phyloP scores from a whole-genome alignment of 2,329 filamentous ascomycete genomes.

The Pseudopithomyces maydicus region DNA sequence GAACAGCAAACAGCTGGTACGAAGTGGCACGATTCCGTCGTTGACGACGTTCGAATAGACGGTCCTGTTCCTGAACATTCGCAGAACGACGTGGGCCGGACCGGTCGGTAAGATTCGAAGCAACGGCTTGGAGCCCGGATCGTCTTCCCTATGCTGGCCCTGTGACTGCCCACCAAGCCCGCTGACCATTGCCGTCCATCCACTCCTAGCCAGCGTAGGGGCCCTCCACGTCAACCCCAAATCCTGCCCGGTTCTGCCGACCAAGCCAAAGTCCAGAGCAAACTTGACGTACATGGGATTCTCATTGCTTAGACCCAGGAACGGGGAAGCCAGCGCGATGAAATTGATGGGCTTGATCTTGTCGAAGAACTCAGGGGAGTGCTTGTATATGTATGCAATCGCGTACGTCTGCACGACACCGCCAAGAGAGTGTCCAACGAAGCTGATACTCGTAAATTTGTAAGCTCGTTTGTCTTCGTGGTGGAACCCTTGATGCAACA shows the following conservation, averaged over 20 bases:
- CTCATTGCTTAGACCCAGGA: slow-evolving; percentile 92
- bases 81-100: slow-evolving; percentile 83
- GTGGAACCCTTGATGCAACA: slow-evolving; percentile 55
- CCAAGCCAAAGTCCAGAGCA: slow-evolving; percentile 91
- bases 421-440: slow-evolving; percentile 89
- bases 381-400: slow-evolving; percentile 94
- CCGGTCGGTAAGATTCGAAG: slow-evolving; percentile 88
- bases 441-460: slow-evolving; percentile 91
- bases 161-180: slow-evolving; percentile 70
- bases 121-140: slow-evolving; percentile 86
- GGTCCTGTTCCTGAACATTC: slow-evolving; percentile 87
- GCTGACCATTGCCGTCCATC: slow-evolving; percentile 86
- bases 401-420: slow-evolving; percentile 92
- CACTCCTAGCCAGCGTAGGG: slow-evolving; percentile 80
- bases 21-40: slow-evolving; percentile 91
- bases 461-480: slow-evolving; percentile 65
- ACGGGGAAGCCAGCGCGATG: slow-evolving; percentile 82
- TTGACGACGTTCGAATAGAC: slow-evolving; percentile 98
- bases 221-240: slow-evolving; percentile 92
- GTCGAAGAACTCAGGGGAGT: slow-evolving; percentile 89
- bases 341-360: slow-evolving; percentile 89
- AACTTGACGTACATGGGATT: slow-evolving; percentile 98
- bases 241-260: slow-evolving; percentile 95
- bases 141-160: slow-evolving; percentile 61
- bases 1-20: slow-evolving; percentile 95